phyloP scores from a whole-genome alignment of 768 basidiomycete species.

The Mycena vitilis region DNA sequence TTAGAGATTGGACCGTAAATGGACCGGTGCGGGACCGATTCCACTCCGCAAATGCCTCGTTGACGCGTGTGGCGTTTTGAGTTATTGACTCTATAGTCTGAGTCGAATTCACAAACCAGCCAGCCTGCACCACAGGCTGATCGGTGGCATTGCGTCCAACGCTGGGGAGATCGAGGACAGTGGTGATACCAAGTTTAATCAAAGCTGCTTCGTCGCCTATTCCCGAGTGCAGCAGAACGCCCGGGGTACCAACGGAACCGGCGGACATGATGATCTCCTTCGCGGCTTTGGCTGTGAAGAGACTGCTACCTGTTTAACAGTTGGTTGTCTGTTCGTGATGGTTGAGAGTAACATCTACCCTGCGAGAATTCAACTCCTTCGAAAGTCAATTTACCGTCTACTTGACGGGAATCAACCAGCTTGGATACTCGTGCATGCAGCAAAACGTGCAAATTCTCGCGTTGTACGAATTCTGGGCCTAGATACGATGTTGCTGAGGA shows the following conservation, averaged over 20 bases:
- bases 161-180: constrained; percentile 36
- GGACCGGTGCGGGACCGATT: constrained; percentile 39
- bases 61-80: constrained; percentile 32
- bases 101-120: constrained; percentile 39
- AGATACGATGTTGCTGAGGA: not conserved
- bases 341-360: too few relatives aligned
- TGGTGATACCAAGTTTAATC: constrained; percentile 24
- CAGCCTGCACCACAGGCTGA: constrained; percentile 37
- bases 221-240: constrained; percentile 12
- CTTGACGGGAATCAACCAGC: not conserved
- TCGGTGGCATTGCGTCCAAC: constrained; percentile 39
- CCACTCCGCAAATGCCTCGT: constrained; percentile 39
- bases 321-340: not conserved
- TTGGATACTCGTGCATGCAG: not conserved
- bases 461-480: not conserved
- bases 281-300: constrained; percentile 32
- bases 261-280: constrained; percentile 50
- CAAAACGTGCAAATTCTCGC: not conserved
- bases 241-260: constrained; percentile 44
- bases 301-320: not conserved
- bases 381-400: not conserved
- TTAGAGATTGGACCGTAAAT: constrained; percentile 29
- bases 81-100: constrained; percentile 25
- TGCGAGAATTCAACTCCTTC: not conserved
- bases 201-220: constrained; percentile 7